Conservation (phyloP, 768 basidiomycete genomes). For the Brasilioporus rufonigricans region DNA sequence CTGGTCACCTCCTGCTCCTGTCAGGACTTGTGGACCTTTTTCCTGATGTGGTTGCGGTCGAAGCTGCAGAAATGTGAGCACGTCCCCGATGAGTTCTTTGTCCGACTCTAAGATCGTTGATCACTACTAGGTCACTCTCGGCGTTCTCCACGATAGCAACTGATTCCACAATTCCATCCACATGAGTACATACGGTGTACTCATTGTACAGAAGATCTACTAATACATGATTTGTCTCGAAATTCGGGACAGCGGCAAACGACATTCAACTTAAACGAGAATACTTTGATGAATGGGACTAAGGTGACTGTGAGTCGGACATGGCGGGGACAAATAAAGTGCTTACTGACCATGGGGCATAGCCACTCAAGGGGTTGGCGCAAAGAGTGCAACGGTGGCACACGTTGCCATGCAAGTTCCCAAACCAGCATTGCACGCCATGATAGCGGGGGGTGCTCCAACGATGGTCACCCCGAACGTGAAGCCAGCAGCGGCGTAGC, state of each 20-base stretch:
- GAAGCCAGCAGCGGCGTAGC: constrained; percentile 6
- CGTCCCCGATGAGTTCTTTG: too few relatives aligned
- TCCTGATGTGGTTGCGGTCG: constrained; percentile 18
- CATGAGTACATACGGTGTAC: constrained; percentile 1
- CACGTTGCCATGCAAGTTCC: constrained; percentile 28
- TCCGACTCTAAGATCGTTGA: too few relatives aligned
- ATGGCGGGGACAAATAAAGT: too few relatives aligned
- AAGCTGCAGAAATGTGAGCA: background rate
- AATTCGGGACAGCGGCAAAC: background rate
- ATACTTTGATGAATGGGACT: background rate
- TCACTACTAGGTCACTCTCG: too few relatives aligned
- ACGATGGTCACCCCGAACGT: constrained; percentile 19
- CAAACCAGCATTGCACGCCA: constrained; percentile 21
- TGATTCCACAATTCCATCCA: background rate
- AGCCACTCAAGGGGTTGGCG: constrained; percentile 18
- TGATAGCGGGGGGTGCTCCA: too few relatives aligned
- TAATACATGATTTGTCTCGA: background rate
- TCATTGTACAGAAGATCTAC: background rate
- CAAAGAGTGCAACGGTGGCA: constrained; percentile 11
- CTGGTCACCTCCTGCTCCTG: background rate
- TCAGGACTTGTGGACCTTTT: constrained; percentile 16
- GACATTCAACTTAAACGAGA: background rate
- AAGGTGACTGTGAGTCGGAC: background rate
- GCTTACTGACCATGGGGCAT: background rate
- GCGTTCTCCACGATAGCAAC: too few relatives aligned